These are phyloP conservation scores for Goffeauzyma gilvescens DNA, from an alignment of 768 basidiomycete genomes.

Conservation along the genomic window DNA sequence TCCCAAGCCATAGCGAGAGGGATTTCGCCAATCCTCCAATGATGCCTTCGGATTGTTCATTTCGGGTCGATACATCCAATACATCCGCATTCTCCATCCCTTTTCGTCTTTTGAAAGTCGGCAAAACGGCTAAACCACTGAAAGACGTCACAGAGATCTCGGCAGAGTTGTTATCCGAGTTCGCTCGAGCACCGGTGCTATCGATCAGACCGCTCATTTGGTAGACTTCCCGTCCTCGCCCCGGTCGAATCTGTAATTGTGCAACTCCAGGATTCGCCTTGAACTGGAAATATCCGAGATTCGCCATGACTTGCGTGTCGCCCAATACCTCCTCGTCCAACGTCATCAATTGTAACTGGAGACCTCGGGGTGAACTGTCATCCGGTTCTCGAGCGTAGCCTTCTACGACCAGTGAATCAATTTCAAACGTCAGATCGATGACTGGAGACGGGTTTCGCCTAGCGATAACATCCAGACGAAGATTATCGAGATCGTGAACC, in stretches of 20 bases:
- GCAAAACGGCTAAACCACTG: conserved; percentile 74
- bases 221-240: conserved; percentile 62
- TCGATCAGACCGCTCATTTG: conserved; percentile 49
- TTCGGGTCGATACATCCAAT: conserved; percentile 38
- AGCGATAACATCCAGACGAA: conserved; percentile 56
- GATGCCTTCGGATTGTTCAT: conserved; percentile 13
- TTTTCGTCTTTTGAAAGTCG: conserved; percentile 46
- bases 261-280: conserved; percentile 80
- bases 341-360: conserved; percentile 63
- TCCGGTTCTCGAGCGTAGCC: conserved; percentile 69
- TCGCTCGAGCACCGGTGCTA: not conserved
- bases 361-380: conserved; percentile 55
- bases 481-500: conserved; percentile 84
- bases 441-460: conserved; percentile 7
- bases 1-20: not conserved
- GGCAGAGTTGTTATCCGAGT: not conserved
- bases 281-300: conserved; percentile 90
- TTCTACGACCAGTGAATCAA: conserved; percentile 81
- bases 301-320: conserved; percentile 82
- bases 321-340: conserved; percentile 38
- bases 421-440: conserved; percentile 41
- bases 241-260: conserved; percentile 59
- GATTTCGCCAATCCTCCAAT: not conserved
- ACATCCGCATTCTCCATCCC: conserved; percentile 76
- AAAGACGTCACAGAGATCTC: conserved; percentile 72